Evolutionary conservation across 176 grass and related monocot genomes (phyloP), one percentile per base, ranked within the genome.

Genomic region (Aegilops longissima): DNA sequence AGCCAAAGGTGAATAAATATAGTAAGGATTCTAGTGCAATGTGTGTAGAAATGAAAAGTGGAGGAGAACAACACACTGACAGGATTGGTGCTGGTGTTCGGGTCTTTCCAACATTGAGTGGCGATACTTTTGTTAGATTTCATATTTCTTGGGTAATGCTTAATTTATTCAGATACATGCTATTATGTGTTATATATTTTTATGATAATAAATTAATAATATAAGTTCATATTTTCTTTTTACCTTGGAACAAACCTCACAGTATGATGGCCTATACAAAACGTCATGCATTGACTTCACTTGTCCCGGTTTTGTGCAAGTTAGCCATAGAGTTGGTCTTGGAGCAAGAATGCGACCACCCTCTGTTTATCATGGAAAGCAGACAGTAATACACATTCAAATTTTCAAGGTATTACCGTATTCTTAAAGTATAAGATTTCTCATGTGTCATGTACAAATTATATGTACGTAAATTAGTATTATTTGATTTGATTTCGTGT

Each of bases 261-360:
- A 74, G 71, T 13, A 12, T 47, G 40, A 29, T 9, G 78, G 33
- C 8, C 38, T 62, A 29, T 17, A 16, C 4, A 66, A 81, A 5
- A 66, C 33, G 9, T 17, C 20, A 3, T 83, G 62, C 56, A 45
- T 63, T 45, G 82, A 89, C 31, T 54, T 64, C 33, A 4, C 17
- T 2, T 89, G 82, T 13, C 75, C 51, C 73, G 82, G 87, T 65
- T 89, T 89, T 24, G 75, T 89, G 42, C 87, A 80, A 89, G 71
- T 85, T 24, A 59, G 6, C 25, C 21, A 25, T 5, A 54, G 25
- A 27, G 16, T 72, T 71, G 56, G 35, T 62, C 20, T 73, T 34
- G 88, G 88, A 27, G 11, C 8, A 52, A 77, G 39, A 81, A 1
- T 85, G 7, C 38, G 38, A 29, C 2, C 3, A 12, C 77, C 80